A percentile compares a stretch with the other conserved stretches of the same genome.
Conservation (phyloP, 2,329 filamentous ascomycete genomes). For the Elsinoe batatas region DNA sequence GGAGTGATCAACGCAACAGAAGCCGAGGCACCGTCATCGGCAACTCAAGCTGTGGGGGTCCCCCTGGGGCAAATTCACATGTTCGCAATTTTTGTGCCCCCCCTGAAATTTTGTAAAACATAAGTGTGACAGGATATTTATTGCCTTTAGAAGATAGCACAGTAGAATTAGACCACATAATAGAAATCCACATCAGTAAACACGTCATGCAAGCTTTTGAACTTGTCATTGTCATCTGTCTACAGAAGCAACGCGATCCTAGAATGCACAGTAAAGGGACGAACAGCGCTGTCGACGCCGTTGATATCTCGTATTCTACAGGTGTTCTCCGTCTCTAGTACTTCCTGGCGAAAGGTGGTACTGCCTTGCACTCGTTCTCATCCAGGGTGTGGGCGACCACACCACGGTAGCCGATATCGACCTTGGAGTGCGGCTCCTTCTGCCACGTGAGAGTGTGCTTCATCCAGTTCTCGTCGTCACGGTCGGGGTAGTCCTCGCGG, state of each 20-base stretch:
- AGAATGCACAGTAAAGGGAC: conserved; percentile 3
- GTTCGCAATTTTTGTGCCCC: not conserved
- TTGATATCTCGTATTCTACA: conserved; percentile 6
- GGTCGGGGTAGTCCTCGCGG: conserved; percentile 89
- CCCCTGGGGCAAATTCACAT: not conserved
- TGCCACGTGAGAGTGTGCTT: conserved; percentile 98
- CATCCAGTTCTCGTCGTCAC: conserved; percentile 97
- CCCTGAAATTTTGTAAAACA: too few relatives aligned
- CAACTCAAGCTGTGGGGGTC: not conserved
- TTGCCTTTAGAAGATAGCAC: too few relatives aligned
- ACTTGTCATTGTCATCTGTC: not conserved
- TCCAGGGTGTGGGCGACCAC: conserved; percentile 80
- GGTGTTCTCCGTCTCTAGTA: conserved; percentile 48
- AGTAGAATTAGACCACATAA: too few relatives aligned
- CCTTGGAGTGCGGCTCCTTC: conserved; percentile 78
- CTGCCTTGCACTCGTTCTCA: conserved; percentile 89
- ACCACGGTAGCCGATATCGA: conserved; percentile 75
- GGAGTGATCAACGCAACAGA: conserved; percentile 5
- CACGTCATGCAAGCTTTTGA: not conserved
- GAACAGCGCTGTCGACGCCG: not conserved
- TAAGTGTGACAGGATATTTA: too few relatives aligned
- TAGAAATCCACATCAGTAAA: not conserved
- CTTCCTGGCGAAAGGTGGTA: conserved; percentile 92
- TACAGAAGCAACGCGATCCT: conserved; percentile 4
- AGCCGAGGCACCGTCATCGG: conserved; percentile 11